Percentiles rank a stretch among this genome's conserved stretches.
These are phyloP conservation scores for Canariomyces notabilis DNA, from an alignment of 2,329 filamentous ascomycete species.

Conservation along the genomic window DNA sequence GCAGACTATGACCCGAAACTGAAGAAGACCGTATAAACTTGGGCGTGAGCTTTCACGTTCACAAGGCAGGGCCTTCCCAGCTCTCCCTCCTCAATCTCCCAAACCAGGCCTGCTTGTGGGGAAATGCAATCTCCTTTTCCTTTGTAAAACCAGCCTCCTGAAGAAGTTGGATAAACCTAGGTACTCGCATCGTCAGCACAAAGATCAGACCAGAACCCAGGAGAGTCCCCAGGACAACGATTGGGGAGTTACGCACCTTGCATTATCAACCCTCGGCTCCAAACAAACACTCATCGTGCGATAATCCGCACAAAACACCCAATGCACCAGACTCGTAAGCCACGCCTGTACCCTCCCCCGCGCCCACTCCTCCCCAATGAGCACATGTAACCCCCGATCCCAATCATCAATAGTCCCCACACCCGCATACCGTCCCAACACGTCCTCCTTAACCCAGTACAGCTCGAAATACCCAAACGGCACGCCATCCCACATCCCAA, in stretches of 20 bases:
- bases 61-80: constrained; percentile 68
- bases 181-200: constrained; percentile 1
- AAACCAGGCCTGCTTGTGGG: constrained; percentile 87
- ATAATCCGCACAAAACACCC: constrained; percentile 69
- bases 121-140: constrained; percentile 78
- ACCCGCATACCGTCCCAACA: constrained; percentile 64
- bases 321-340: constrained; percentile 84
- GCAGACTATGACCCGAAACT: too few species aligned
- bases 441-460: constrained; percentile 96
- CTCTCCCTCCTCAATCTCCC: constrained; percentile 74
- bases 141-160: constrained; percentile 75
- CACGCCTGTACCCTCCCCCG: constrained; percentile 76
- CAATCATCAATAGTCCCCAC: constrained; percentile 62
- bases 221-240: too few species aligned
- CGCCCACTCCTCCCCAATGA: constrained; percentile 90
- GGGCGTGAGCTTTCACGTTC: not conserved
- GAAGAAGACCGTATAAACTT: not conserved
- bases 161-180: constrained; percentile 67
- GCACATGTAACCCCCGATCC: constrained; percentile 80
- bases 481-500: constrained; percentile 89
- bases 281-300: constrained; percentile 78
- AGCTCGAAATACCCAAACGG: constrained; percentile 97
- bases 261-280: constrained; percentile 88
- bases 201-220: not conserved
- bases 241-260: constrained; percentile 55